Evolutionary conservation across 2,329 filamentous ascomycete genomes (phyloP).

Genomic region (Sordariomycetes sp.): DNA sequence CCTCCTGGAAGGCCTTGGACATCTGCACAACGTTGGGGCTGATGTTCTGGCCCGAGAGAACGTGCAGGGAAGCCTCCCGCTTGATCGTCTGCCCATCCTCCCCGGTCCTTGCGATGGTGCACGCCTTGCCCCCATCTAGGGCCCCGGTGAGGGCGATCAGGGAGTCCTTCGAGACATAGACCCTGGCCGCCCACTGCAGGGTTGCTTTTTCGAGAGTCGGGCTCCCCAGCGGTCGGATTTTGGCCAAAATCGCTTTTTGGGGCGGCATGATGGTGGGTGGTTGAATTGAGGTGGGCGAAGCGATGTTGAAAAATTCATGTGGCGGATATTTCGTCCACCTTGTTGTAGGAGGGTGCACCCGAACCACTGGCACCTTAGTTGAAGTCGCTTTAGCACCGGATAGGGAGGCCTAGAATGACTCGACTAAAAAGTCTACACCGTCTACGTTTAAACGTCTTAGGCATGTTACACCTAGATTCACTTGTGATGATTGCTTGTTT

Average conservation of each 20-base stretch:
- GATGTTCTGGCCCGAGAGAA: conserved; percentile 48
- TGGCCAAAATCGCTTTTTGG: conserved; percentile 25
- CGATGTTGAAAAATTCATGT: too few relatives aligned
- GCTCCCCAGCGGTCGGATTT: conserved; percentile 31
- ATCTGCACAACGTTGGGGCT: conserved; percentile 62
- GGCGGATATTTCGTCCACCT: too few relatives aligned
- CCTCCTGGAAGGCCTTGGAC: conserved; percentile 64
- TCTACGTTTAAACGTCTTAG: too few relatives aligned
- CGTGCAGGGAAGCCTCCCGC: conserved; percentile 40
- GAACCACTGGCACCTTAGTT: too few relatives aligned
- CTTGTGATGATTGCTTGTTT: too few relatives aligned
- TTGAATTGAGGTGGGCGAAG: too few relatives aligned
- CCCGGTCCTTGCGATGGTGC: conserved; percentile 26
- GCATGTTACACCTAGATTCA: too few relatives aligned
- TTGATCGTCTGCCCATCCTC: conserved; percentile 10
- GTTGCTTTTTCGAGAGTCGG: conserved; percentile 30
- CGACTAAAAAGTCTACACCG: too few relatives aligned
- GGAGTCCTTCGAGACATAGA: conserved; percentile 38
- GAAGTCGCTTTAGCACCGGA: too few relatives aligned
- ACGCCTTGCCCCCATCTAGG: conserved; percentile 31
- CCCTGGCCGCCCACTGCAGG: conserved; percentile 31
- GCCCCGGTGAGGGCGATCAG: conserved; percentile 33
- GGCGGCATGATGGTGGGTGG: conserved; percentile 13
- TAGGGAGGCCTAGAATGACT: too few relatives aligned
- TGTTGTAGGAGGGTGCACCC: too few relatives aligned